Evolutionary conservation across 192 early-diverging fungal species (phyloP).

Genomic region (Dispira parvispora): DNA sequence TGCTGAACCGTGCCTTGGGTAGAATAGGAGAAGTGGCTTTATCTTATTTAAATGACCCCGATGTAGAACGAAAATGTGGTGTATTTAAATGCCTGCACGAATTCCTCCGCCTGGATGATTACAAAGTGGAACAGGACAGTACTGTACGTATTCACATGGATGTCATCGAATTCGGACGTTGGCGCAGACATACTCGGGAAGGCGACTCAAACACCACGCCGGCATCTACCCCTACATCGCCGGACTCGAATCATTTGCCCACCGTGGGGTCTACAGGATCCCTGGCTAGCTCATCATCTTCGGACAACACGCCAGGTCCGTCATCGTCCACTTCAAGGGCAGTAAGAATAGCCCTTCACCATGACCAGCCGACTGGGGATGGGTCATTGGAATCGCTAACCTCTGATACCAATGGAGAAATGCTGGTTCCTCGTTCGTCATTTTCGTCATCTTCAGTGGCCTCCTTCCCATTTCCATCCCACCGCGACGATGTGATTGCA

Average conservation of each 20-base stretch:
- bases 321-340: background rate
- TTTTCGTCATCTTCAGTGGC: constrained; percentile 6
- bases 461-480: background rate
- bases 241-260: background rate
- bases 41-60: constrained; percentile 6
- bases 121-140: background rate
- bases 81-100: constrained; percentile 3
- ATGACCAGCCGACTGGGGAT: background rate
- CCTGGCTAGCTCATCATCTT: background rate
- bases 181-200: background rate
- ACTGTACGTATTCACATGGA: background rate
- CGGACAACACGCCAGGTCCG: background rate
- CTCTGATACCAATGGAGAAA: background rate
- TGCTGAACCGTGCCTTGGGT: constrained; percentile 6
- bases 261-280: background rate
- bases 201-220: too few relatives aligned
- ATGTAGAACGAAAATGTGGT: background rate
- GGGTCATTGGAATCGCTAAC: background rate
- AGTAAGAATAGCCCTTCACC: background rate
- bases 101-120: constrained; percentile 7
- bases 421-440: background rate
- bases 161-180: background rate
- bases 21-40: background rate
- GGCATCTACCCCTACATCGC: too few relatives aligned
- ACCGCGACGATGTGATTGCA: constrained; percentile 3